Evolutionary conservation across 2,329 filamentous ascomycete species (phyloP).

Genomic region (Phoma herbarum): DNA sequence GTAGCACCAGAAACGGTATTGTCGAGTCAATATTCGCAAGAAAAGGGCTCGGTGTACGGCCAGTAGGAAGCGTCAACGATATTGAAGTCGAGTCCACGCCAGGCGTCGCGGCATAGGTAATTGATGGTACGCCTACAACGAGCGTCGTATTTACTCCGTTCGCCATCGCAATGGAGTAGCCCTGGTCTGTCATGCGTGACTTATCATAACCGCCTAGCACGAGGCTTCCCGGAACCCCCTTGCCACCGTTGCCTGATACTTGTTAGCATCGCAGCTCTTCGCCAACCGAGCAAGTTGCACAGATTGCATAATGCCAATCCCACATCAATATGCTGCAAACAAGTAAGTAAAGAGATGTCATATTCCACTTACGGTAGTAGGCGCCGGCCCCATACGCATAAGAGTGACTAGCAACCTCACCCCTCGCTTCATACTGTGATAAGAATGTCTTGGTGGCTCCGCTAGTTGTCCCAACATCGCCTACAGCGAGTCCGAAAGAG

Average conservation of each 20-base stretch:
- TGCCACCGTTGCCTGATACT: slow-evolving; percentile 36
- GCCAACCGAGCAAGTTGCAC: too few species aligned
- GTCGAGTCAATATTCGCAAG: slow-evolving; percentile 50
- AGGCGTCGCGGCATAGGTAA: too few species aligned
- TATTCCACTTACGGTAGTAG: too few species aligned
- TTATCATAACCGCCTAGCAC: slow-evolving; percentile 55
- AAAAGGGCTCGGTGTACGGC: too few species aligned
- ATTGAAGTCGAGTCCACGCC: too few species aligned
- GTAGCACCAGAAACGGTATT: slow-evolving; percentile 46
- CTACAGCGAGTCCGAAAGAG: slow-evolving; percentile 39
- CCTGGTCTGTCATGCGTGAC: slow-evolving; percentile 35
- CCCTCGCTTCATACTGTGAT: too few species aligned
- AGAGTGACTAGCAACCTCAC: too few species aligned
- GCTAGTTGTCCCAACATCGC: slow-evolving; percentile 21
- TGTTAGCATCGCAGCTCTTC: slow-evolving; percentile 28
- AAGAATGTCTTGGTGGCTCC: slow-evolving; percentile 35
- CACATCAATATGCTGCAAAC: too few species aligned
- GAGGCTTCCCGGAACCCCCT: slow-evolving; percentile 42
- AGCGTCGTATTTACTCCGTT: slow-evolving; percentile 4
- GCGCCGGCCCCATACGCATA: too few species aligned
- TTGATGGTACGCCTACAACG: slow-evolving; percentile 33
- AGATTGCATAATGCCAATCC: too few species aligned
- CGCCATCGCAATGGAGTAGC: slow-evolving; percentile 30
- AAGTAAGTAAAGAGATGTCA: too few species aligned
- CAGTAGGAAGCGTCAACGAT: too few species aligned